A percentile compares a stretch with the other conserved stretches of the same genome.
Conservation (phyloP, 2,329 filamentous ascomycete genomes). For the Colletotrichum australisinense region DNA sequence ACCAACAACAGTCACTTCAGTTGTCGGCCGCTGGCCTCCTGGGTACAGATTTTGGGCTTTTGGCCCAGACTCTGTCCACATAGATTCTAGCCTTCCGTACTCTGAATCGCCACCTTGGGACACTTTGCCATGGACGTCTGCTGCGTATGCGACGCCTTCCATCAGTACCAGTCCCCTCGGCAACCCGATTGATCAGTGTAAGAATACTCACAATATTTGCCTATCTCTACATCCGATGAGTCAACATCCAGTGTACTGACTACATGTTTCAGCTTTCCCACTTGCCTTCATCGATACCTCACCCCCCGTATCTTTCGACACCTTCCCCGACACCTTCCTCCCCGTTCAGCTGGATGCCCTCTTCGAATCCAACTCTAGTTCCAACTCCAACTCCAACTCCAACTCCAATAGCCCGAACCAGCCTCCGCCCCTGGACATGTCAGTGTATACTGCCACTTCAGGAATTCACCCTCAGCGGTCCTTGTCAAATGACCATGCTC, state of each 20-base stretch:
- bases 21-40: slow-evolving; percentile 28
- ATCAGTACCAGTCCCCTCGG: slow-evolving; percentile 31
- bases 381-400: slow-evolving; percentile 22
- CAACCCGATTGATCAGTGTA: slow-evolving; percentile 23
- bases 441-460: slow-evolving; percentile 11
- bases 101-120: slow-evolving; percentile 30
- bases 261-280: slow-evolving; percentile 24
- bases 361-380: slow-evolving; percentile 29
- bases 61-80: slow-evolving; percentile 22
- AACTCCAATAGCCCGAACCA: slow-evolving; percentile 32
- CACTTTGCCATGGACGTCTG: slow-evolving; percentile 25
- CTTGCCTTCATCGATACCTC: slow-evolving; percentile 20
- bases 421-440: slow-evolving; percentile 26
- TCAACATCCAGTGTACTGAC: background rate
- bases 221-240: background rate
- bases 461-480: slow-evolving; percentile 1
- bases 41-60: slow-evolving; percentile 27
- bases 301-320: background rate
- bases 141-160: slow-evolving; percentile 17
- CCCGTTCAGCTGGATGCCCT: slow-evolving; percentile 8
- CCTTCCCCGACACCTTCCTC: slow-evolving; percentile 9
- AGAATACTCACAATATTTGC: background rate
- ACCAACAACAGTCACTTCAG: background rate
- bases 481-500: slow-evolving; percentile 23
- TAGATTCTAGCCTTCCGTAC: slow-evolving; percentile 25